Conservation (phyloP, 208 protist species). For the Vickermania ingenoplastis region DNA sequence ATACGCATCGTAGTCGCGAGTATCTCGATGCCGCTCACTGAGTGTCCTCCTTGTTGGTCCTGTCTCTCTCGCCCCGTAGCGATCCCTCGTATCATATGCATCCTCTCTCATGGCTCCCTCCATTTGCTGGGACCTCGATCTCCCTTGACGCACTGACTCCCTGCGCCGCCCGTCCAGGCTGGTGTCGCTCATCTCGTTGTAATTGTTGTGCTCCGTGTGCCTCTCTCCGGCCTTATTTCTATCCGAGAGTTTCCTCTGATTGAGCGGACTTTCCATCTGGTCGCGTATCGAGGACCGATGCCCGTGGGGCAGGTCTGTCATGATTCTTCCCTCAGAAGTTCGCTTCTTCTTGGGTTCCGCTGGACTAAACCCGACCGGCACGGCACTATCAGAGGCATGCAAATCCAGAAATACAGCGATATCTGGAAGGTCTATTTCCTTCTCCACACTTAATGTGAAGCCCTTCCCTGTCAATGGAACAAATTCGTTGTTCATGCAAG, state of each 20-base stretch:
- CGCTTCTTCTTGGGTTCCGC: background rate
- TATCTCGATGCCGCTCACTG: too few species aligned
- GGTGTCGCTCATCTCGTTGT: too few species aligned
- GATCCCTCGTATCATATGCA: too few species aligned
- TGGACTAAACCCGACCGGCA: background rate
- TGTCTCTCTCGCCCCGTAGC: too few species aligned
- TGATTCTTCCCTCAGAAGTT: conserved; percentile 1
- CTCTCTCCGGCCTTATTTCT: background rate
- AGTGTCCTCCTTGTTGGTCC: too few species aligned
- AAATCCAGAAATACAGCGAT: conserved; percentile 56
- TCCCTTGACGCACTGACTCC: too few species aligned
- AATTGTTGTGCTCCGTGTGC: too few species aligned
- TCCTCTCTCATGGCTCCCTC: too few species aligned
- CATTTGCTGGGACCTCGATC: too few species aligned
- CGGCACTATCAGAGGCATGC: conserved; percentile 3
- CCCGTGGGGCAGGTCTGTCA: background rate
- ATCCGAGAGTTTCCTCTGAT: background rate
- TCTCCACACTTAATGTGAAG: conserved; percentile 38
- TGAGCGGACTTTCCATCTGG: background rate
- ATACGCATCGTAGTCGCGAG: too few species aligned
- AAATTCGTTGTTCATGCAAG: conserved; percentile 23
- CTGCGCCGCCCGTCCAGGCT: background rate
- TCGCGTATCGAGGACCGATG: background rate
- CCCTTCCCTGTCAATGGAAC: conserved; percentile 38
- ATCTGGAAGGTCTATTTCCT: conserved; percentile 33